These are phyloP conservation scores for Paramecium biaurelia DNA, from an alignment of 73 alveolate species.

Conservation along the genomic window DNA sequence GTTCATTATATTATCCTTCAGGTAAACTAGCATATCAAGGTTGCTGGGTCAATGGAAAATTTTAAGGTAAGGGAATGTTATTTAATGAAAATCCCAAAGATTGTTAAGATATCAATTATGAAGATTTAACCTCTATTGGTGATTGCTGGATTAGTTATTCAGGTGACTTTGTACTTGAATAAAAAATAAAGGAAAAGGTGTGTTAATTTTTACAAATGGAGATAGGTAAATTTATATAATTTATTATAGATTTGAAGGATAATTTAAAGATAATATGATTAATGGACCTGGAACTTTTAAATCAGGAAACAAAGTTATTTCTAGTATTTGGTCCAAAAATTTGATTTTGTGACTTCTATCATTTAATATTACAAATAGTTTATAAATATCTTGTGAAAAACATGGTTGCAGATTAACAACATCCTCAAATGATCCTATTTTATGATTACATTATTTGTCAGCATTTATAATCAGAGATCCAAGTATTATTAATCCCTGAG, in stretches of 20 bases:
- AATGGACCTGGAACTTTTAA: constrained; percentile 14
- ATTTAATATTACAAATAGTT: neutral
- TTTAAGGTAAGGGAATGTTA: constrained; percentile 33
- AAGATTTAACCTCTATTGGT: neutral
- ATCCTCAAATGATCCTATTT: too few relatives aligned
- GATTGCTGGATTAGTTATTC: constrained; percentile 23
- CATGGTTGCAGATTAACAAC: too few relatives aligned
- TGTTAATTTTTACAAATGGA: constrained; percentile 8
- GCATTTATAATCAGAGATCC: too few relatives aligned
- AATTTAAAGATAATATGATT: neutral
- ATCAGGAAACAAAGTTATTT: neutral
- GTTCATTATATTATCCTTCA: constrained; percentile 42
- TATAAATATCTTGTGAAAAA: too few relatives aligned
- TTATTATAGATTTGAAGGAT: constrained; percentile 23
- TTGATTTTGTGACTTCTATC: neutral
- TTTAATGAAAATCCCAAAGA: constrained; percentile 35
- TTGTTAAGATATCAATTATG: neutral
- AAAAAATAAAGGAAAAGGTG: constrained; percentile 35
- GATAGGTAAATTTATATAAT: neutral
- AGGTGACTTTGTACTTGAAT: neutral
- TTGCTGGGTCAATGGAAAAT: neutral
- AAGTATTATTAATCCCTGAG: too few relatives aligned
- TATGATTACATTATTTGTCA: too few relatives aligned
- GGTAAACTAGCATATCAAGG: constrained; percentile 47
- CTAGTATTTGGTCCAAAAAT: neutral